These are phyloP conservation scores for Mycena kentingensis DNA, from an alignment of 768 basidiomycete genomes.

Conservation along the genomic window DNA sequence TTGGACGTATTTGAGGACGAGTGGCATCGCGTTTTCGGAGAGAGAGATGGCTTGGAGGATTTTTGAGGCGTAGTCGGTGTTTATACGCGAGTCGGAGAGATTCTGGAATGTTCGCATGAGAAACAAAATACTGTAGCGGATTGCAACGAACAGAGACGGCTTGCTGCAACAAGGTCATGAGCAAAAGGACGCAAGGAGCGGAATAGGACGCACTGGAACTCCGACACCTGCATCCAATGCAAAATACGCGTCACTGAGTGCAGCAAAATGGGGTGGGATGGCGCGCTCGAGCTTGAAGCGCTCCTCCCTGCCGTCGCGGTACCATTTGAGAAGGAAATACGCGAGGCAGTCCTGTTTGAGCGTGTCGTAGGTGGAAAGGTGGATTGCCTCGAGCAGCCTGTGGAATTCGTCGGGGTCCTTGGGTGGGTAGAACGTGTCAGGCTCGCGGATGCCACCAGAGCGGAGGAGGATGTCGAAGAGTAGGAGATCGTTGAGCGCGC, in stretches of 20 bases:
- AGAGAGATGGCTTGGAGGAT: constrained; percentile 67
- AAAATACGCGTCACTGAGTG: constrained; percentile 86
- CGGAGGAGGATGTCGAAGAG: constrained; percentile 75
- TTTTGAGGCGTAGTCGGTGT: constrained; percentile 77
- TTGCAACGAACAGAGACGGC: too few species aligned
- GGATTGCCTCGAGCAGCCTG: constrained; percentile 61
- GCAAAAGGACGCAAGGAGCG: neutral
- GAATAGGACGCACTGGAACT: constrained; percentile 53
- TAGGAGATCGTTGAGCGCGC: constrained; percentile 59
- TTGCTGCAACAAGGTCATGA: constrained; percentile 1
- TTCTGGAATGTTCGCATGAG: constrained; percentile 67
- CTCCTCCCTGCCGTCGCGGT: constrained; percentile 61
- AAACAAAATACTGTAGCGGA: too few species aligned
- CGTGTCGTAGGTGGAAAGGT: constrained; percentile 62
- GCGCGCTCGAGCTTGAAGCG: constrained; percentile 52
- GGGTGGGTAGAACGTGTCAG: constrained; percentile 72
- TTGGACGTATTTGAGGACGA: constrained; percentile 73
- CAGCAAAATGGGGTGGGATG: constrained; percentile 75
- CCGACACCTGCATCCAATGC: constrained; percentile 71
- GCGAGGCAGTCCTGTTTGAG: constrained; percentile 81
- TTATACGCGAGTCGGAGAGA: constrained; percentile 73
- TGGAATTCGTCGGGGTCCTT: constrained; percentile 53
- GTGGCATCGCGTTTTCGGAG: constrained; percentile 47
- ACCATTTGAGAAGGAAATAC: constrained; percentile 82
- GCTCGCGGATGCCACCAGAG: constrained; percentile 60